Base-by-base conservation (phyloP, 75 land plant genomes). In the Azolla pinnata region DNA sequence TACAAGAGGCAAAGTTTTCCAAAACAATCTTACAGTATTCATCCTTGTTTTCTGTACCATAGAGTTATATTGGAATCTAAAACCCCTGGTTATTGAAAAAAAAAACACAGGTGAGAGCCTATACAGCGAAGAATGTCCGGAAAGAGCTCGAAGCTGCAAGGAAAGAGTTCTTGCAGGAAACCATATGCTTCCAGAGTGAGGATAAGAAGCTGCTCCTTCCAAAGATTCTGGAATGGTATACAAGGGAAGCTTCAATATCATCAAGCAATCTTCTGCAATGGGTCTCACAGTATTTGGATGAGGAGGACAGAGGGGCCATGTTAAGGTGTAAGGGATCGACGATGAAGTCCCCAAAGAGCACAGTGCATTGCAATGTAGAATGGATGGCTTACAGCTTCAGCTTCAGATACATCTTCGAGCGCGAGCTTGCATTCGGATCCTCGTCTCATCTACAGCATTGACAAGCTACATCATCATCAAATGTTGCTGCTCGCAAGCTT, bases 331-430 rank as follows among this genome's bases (percentile, higher is more conserved):
- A 57, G 19, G 73, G 65, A 4, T 46, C 29, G n/a, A 42, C 19
- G 26, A 56, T 21, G 42, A 71, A 71, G 25, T 63, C 74, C 4
- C 70, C 57, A 18, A 59, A 44, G 26, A 71, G 27, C 42, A 12
- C 63, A 16, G 23, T 63, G 4, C 74, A 71, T 28, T 59, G 74
- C 54, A 79, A n/a, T n/a, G 45, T 71, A 23, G 71, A 67, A 33
- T 71, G 71, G 70, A 26, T 75, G 24, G 86, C 83, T 38, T 85
- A 89, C 68, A 73, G 66, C 59, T 67, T 80, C 17, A 78, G 63
- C 56, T 89, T 89, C 52, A 63, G 83, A 4, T 89, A 89, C 45
- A 50, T 83, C 8, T 70, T 89, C 54, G 71, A 69, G 1, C 73
- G 59, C 47, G 84, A 86, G 31, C 65, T 89, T 16, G 77, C 78